Percentiles rank a stretch among this genome's conserved stretches.
Evolutionary conservation across 2,329 filamentous ascomycete genomes (phyloP).

Genomic region (Fusarium poae): DNA sequence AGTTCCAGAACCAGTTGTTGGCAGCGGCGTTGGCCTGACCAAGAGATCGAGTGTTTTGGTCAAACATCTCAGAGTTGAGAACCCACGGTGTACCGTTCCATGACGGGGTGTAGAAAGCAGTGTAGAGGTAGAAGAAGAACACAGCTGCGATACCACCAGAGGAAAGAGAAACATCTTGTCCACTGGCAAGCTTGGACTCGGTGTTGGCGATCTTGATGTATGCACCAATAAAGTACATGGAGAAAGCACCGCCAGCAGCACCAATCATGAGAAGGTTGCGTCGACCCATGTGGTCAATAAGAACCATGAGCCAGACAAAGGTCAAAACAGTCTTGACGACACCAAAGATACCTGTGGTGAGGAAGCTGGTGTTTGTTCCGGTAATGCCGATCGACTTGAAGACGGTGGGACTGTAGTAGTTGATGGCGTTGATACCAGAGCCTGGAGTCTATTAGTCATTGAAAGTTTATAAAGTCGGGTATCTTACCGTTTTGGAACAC

Average conservation of each 20-base stretch:
- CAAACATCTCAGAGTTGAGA: conserved; percentile 81
- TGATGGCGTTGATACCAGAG: conserved; percentile 80
- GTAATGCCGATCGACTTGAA: conserved; percentile 62
- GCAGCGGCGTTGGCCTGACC: conserved; percentile 79
- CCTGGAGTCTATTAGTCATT: conserved; percentile 39
- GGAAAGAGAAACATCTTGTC: conserved; percentile 49
- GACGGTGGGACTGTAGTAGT: conserved; percentile 72
- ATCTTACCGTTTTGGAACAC: conserved; percentile 78
- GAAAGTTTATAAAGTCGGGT: not conserved
- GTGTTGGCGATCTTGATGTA: conserved; percentile 65
- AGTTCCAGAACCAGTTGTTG: conserved; percentile 81
- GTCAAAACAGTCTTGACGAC: conserved; percentile 80
- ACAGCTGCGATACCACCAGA: conserved; percentile 74
- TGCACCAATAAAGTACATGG: conserved; percentile 72
- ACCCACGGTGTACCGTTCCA: conserved; percentile 85
- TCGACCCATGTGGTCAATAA: conserved; percentile 71
- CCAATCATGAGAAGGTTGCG: conserved; percentile 74
- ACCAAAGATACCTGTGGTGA: conserved; percentile 81
- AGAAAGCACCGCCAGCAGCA: conserved; percentile 70
- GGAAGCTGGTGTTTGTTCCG: conserved; percentile 60
- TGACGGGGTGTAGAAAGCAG: conserved; percentile 75
- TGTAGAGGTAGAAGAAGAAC: conserved; percentile 71
- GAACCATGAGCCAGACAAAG: conserved; percentile 75
- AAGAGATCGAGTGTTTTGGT: conserved; percentile 71
- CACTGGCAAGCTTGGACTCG: conserved; percentile 32